Conservation (phyloP, 108 stramenopile genomes). For the Seminavis robusta region DNA sequence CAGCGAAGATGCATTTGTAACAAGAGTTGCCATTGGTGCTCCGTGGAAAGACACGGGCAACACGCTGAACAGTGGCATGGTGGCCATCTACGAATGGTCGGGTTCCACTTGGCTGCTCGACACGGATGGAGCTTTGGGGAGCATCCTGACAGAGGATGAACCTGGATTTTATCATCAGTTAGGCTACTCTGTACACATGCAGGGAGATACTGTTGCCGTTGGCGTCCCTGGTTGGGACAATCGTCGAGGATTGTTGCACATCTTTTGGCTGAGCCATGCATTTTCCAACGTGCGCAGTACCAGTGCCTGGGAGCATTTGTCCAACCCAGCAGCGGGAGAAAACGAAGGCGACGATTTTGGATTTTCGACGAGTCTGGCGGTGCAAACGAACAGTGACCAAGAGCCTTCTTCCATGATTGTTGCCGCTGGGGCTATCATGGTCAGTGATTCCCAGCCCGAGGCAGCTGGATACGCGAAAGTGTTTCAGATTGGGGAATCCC, state of each 20-base stretch:
- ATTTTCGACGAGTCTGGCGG: too few relatives aligned
- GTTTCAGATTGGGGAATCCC: too few relatives aligned
- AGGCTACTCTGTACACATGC: constrained; percentile 17
- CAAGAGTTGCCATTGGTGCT: constrained; percentile 42
- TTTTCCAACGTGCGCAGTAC: neutral
- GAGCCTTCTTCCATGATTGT: too few relatives aligned
- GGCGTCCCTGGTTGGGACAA: constrained; percentile 20
- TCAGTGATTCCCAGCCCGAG: too few relatives aligned
- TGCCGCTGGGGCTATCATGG: too few relatives aligned
- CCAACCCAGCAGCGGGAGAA: neutral
- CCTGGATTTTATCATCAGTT: constrained; percentile 4
- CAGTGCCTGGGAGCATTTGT: neutral
- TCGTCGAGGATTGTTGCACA: neutral
- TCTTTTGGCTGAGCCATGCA: too few relatives aligned
- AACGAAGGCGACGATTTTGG: constrained; percentile 6
- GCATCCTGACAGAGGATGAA: neutral
- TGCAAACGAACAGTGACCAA: too few relatives aligned
- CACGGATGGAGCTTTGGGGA: constrained; percentile 22
- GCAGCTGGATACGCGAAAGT: too few relatives aligned
- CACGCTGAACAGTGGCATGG: constrained; percentile 23
- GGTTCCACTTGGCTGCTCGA: constrained; percentile 2
- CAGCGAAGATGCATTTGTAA: neutral
- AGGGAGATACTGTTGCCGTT: constrained; percentile 16
- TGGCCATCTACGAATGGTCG: constrained; percentile 32
- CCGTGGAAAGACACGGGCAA: constrained; percentile 24